Percentiles rank a stretch among this genome's conserved stretches.
Evolutionary conservation across 495 filamentous ascomycete genomes (phyloP).

Genomic region (Cairneyella variabilis): DNA sequence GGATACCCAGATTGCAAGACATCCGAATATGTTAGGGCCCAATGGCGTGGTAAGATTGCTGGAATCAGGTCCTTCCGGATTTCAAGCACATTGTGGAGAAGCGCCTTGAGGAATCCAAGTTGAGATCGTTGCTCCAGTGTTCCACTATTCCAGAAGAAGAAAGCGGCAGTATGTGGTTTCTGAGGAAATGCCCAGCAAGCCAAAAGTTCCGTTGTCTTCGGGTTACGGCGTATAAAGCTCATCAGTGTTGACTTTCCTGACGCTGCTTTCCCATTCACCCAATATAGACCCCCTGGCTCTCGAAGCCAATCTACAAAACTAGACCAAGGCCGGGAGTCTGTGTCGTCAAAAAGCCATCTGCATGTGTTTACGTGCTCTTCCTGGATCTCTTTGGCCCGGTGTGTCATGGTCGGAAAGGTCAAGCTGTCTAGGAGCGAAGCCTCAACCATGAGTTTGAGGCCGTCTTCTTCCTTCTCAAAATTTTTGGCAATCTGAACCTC

Average conservation of each 20-base stretch:
- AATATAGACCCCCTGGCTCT: slow-evolving; percentile 25
- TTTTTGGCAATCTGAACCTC: too few species aligned
- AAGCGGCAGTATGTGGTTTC: slow-evolving; percentile 8
- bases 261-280: slow-evolving; percentile 36
- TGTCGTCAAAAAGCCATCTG: slow-evolving; percentile 24
- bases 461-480: not conserved
- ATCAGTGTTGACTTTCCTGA: slow-evolving; percentile 40
- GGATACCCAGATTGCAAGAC: not conserved
- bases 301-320: slow-evolving; percentile 21
- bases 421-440: slow-evolving; percentile 21
- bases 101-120: slow-evolving; percentile 25
- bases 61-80: slow-evolving; percentile 12
- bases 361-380: slow-evolving; percentile 25
- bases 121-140: slow-evolving; percentile 26
- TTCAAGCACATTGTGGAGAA: slow-evolving; percentile 23
- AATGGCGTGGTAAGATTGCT: slow-evolving; percentile 15
- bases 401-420: slow-evolving; percentile 18
- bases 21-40: not conserved
- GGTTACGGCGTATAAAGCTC: slow-evolving; percentile 29
- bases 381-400: slow-evolving; percentile 23
- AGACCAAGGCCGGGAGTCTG: not conserved
- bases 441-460: not conserved
- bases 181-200: slow-evolving; percentile 20
- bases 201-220: slow-evolving; percentile 9
- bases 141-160: slow-evolving; percentile 37